Evolutionary conservation across 2,329 filamentous ascomycete species (phyloP), one percentile per base, ranked within the genome.

Genomic region (Aspergillus novofumigatus): DNA sequence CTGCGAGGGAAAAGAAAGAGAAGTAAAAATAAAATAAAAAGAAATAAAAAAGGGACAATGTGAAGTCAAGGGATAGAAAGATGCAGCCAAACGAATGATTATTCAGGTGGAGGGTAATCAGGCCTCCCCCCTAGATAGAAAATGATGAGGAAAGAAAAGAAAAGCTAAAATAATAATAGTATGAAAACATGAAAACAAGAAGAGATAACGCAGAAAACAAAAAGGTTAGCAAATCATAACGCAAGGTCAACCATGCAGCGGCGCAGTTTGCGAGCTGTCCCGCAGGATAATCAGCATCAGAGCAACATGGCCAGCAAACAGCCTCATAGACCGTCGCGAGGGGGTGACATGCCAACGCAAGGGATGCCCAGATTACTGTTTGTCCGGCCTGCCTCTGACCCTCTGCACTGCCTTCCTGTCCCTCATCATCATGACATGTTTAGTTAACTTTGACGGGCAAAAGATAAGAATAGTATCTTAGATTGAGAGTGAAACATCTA

Each of bases 311-410:
- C 41, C 38, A 56, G 42, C 49, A 51, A 55, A 62, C 58, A 63
- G 59, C 61, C 59, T 62, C 59, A 62, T 63, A 56, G 57, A 53
- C 51, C 17, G 25, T 35, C 6, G 28, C 25, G 44, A 56, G 52
- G 32, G 53, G 53, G 60, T 64, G 58, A 63, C 61, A 63, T 61
- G 55, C 47, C 49, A 53, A 62, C 59, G 63, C 60, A 65, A 65
- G 63, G 63, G 63, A 62, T 64, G 55, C 35, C 28, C 48, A 49
- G 14, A 25, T 35, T 50, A 44, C 41, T 21, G 20, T 45, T 11
- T 45, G 42, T 45, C 20, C 20, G n/a, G n/a, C 42, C 21, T 14
- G 20, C 42, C 42, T 45, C 25, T 26, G 25, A 26, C 25, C 6
- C 25, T 26, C 10, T 44, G 41, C 41, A 44, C 42, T 45, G 42